Base-by-base conservation (phyloP, 2,329 filamentous ascomycete genomes). In the Plectosphaerella sp. region DNA sequence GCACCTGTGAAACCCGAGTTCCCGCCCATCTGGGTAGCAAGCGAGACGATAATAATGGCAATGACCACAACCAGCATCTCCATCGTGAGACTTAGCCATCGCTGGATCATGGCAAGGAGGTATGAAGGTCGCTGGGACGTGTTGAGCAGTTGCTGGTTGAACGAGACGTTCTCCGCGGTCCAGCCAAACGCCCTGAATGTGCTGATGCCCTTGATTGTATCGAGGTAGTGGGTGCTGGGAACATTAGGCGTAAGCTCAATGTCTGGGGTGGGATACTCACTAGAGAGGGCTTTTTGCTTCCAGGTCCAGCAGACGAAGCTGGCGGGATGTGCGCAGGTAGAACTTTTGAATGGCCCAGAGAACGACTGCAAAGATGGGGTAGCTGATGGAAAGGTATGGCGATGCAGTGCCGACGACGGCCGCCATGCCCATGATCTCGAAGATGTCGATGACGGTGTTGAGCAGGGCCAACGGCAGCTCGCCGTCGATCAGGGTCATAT, bases 201-300 rank as follows among this genome's bases (percentile, higher is more conserved):
- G 0, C 72, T 68, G 1, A 84, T 61, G 0, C 82, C 82, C 35
- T 73, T 74, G 42, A 83, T 71, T 2, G 76, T 78, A 55, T 84
- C 80, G 20, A 77, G 69, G 57, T 84, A 84, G 54, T 83, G 72
- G 0, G 72, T 65, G 56, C 70, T 72, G 22, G 6, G 22, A 41
- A n/a, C 4, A 20, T 51, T 18, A 55, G 52, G 2, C 10, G 6
- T 14, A 18, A 36, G 20, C 10, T 18, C 3, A 43, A 37, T 16
- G 15, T 3, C 15, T 15, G 6, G 2, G 0, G 7, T 11, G 37
- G 18, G 15, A 22, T 14, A 54, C 71, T 24, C 72, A 78, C 66
- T 80, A 83, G 0, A 85, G 65, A 0, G 81, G 81, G 1, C 77
- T 76, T 57, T 86, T 84, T 1, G 78, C 74, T 61, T 87, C 83